A percentile compares a stretch with the other conserved stretches of the same genome.
Evolutionary conservation across 352 stramenopile species (phyloP).

Genomic region (Phytophthora foliorum): DNA sequence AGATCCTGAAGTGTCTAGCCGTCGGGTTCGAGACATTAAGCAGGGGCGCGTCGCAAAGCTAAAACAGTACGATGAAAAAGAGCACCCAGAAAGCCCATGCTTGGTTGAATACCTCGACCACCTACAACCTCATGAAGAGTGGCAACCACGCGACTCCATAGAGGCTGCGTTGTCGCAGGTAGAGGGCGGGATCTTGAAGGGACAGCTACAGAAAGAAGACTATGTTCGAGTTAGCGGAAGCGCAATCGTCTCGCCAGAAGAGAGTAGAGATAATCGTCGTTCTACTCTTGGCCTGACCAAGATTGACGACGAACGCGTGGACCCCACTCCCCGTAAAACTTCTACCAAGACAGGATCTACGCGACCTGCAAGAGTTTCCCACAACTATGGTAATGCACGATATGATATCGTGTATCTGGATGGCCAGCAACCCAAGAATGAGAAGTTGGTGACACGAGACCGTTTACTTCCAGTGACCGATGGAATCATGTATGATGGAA

Average conservation of each 20-base stretch:
- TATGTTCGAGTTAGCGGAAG: constrained; percentile 45
- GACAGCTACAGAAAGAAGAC: constrained; percentile 56
- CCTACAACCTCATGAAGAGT: constrained; percentile 39
- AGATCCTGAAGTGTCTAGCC: background rate
- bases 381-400: constrained; percentile 53
- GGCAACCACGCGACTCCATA: constrained; percentile 43
- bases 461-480: constrained; percentile 45
- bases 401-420: constrained; percentile 70
- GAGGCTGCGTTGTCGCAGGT: constrained; percentile 48
- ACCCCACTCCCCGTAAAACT: background rate
- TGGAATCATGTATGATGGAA: constrained; percentile 41
- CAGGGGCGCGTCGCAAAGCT: constrained; percentile 48
- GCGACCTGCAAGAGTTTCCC: constrained; percentile 44
- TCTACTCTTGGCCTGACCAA: background rate
- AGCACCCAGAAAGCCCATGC: constrained; percentile 37
- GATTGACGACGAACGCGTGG: background rate
- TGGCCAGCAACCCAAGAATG: constrained; percentile 20
- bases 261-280: background rate
- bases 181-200: constrained; percentile 33
- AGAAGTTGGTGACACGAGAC: constrained; percentile 46
- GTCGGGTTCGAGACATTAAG: constrained; percentile 4
- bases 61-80: constrained; percentile 30
- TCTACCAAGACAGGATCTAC: background rate
- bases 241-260: background rate
- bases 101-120: constrained; percentile 47